Base-by-base conservation (phyloP, 495 filamentous ascomycete species). In the Lentithecium fluviatile region DNA sequence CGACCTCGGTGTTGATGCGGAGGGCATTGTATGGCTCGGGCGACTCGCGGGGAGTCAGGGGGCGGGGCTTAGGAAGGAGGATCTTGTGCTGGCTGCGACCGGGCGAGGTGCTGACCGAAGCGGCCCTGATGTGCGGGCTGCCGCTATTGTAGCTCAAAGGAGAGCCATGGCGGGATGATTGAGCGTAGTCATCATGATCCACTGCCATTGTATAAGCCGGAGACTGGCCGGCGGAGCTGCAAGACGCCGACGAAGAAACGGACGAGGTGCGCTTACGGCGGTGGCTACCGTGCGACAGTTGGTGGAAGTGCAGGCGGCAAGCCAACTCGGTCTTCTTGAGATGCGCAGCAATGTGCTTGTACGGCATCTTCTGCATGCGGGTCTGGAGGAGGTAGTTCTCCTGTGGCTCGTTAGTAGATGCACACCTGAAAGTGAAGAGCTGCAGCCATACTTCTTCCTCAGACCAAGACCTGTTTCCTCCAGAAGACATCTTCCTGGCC, bases 371-470 rank as follows among this genome's bases (percentile, higher is more conserved):
- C 64, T 91, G 87, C 71, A 87, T 81, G 40, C 88, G 85, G 59
- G 88, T 91, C 70, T 89, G 87, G 61, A 92, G 82, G 37, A 92
- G 84, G 72, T 91, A 92, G n/a, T 85, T 81, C 77, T 92, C 88
- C 88, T 91, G 65, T 64, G 45, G 13, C 2, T 34, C 49, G 50
- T 63, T 52, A 66, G 37, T n/a, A 47, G n/a, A 10, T 19, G 15
- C 49, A 43, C 15, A 15, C 15, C 37, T 6, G 19, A 29, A 12
- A 24, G 1, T 25, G 19, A 42, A 38, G 19, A 43, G 15, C 26
- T 32, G 37, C 38, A 15, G 13, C 15, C 56, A 7, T 61, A 71
- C 69, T 62, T 72, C 70, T 60, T 70, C 68, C 58, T 72, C 70
- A 17, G 70, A 72, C 70, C 70, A 72, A 23, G 70, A 72, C 47